Conservation (phyloP, 139 green algal genomes). For the Bryopsis sp. region DNA sequence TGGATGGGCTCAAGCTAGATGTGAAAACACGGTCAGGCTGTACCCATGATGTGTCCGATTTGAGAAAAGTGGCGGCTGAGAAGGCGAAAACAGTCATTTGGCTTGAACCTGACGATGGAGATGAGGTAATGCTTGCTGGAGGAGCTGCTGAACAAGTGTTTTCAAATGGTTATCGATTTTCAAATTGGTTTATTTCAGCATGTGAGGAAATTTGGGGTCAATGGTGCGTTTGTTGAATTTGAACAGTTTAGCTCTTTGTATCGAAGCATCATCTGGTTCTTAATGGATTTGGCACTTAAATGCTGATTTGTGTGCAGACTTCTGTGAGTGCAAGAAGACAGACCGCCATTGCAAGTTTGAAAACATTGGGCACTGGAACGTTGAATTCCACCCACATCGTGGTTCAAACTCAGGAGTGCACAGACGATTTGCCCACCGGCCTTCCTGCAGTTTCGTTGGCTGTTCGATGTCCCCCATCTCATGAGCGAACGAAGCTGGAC, state of each 20-base stretch:
- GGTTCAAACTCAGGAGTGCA: conserved; percentile 5
- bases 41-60: conserved; percentile 21
- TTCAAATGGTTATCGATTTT: conserved; percentile 11
- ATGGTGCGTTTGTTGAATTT: no score
- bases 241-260: no score
- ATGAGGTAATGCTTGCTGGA: no score
- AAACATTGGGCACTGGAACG: conserved; percentile 6
- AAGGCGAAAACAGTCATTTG: conserved; percentile 32
- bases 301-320: conserved; percentile 3
- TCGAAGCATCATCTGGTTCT: not conserved
- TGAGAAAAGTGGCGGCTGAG: conserved; percentile 24
- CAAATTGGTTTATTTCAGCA: not conserved
- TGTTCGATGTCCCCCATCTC: not conserved
- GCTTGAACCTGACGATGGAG: conserved; percentile 23
- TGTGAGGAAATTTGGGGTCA: not conserved
- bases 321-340: not conserved
- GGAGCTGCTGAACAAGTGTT: no score
- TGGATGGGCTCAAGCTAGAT: conserved; percentile 12
- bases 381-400: not conserved
- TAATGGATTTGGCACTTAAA: not conserved
- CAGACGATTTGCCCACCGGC: not conserved
- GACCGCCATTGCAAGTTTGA: conserved; percentile 3
- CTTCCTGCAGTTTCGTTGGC: conserved; percentile 7
- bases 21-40: conserved; percentile 20
- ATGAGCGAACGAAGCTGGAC: not conserved